Evolutionary conservation across 257 asterid genomes (phyloP), one percentile per base, ranked within the genome.

Genomic region (Fraxinus excelsior): DNA sequence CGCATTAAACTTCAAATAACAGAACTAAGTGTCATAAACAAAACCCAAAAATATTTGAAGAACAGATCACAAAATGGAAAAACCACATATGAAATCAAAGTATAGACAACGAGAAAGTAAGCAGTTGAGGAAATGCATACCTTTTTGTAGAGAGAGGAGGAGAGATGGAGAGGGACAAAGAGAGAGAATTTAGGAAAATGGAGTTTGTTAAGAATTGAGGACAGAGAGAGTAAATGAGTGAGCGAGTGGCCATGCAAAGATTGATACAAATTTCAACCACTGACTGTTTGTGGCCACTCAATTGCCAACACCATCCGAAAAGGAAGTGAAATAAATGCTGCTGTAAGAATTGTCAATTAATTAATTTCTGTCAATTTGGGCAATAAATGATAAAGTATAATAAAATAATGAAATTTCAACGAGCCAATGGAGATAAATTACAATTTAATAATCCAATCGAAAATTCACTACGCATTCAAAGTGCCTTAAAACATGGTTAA

Each of bases 221-320:
- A 76, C 8, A 46, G 67, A 29, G 74, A 49, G 73, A 76, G 26
- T 53, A 70, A 28, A 70, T 53, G 38, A 58, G 46, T 37, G 68
- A 31, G 42, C 3, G 34, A 34, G 29, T 78, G 82, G 37, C 76
- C 83, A 73, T 46, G 80, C 68, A 72, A 38, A 78, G 82, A 72
- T 83, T 76, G 85, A 73, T 74, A 7, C 70, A 83, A 82, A 80
- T 83, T 77, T 51, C 74, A 75, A 31, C 97, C 94, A 88, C 97
- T 88, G 77, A 29, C 31, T 76, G 79, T 75, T 4, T 83, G 89
- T 85, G 97, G 93, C 80, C 91, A 85, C 91, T 84, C 81, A 74
- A 70, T 58, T 32, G 93, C 94, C 95, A 89, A 82, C 93, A 71
- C 71, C 65, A 80, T 21, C 49, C 14, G 12, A 25, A 69, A 77